Base-by-base conservation (phyloP, 192 early-diverging fungal species). In the Kappamyces sp. region DNA sequence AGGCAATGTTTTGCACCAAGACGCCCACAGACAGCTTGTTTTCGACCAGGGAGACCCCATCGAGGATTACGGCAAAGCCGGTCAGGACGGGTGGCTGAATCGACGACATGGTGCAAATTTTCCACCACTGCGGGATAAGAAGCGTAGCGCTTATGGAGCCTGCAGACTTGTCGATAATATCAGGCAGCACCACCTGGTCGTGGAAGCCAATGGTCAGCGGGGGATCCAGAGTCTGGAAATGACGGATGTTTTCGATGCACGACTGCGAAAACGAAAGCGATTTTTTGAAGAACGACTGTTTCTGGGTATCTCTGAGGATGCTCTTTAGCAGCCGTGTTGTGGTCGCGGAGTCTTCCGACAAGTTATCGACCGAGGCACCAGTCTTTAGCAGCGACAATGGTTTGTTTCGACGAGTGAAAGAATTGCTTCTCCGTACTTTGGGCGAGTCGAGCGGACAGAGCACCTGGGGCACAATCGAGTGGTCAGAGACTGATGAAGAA, bases 1-100 rank as follows among this genome's bases (percentile, higher is more conserved):
- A 97, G 1, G 86, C 90, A 14, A 94, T 61, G 69, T 97, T 97
- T 49, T 85, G 81, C 4, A 93, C 88, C 51, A 87, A 71, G 40
- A 93, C 65, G 5, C 73, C 79, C 59, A 87, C 89, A 35, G 72
- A 60, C 11, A 91, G 64, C 22, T 68, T 54, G 1, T 82, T 77
- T 63, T 74, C 75, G 57, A 76, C 65, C 1, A 65, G 60, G 62
- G 66, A 51, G 4, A 86, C 60, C 12, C 60, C 68, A 63, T 90
- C 86, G 15, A 91, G 66, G 9, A 73, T 67, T 6, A 89, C 72
- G 5, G 77, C 70, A 11, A 57, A 49, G 51, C 58, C 47, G 64
- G 77, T 77, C 47, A 68, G 81, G 8, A 73, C 36, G 2, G 67
- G 47, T 47, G 74, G 68, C 9, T 73, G 64, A 3, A 71, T 72